Conservation (phyloP, 202 grass and related monocot species). For the Panicum virgatum region DNA sequence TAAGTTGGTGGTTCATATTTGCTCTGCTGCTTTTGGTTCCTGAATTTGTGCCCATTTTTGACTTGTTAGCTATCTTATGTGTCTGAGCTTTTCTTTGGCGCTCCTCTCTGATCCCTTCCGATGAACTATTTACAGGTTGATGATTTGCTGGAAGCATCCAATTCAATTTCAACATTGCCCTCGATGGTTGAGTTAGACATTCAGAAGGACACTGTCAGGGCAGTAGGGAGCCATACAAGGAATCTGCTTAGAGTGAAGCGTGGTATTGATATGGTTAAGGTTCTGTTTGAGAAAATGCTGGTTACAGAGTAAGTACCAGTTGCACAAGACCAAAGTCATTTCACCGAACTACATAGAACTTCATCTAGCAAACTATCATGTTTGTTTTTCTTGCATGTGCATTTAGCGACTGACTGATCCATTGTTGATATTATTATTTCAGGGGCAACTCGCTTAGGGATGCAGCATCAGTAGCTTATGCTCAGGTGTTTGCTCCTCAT, state of each 20-base stretch:
- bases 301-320: slow-evolving; percentile 70
- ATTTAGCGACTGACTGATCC: not conserved
- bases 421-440: not conserved
- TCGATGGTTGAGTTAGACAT: slow-evolving; percentile 81
- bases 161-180: slow-evolving; percentile 66
- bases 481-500: slow-evolving; percentile 87
- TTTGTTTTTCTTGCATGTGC: not conserved
- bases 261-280: slow-evolving; percentile 87
- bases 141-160: slow-evolving; percentile 74
- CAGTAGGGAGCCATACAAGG: slow-evolving; percentile 68
- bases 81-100: not conserved
- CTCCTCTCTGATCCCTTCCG: slow-evolving; percentile 12
- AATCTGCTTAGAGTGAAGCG: slow-evolving; percentile 89
- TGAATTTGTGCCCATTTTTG: not conserved
- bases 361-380: not conserved
- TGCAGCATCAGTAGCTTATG: slow-evolving; percentile 74
- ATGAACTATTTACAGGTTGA: slow-evolving; percentile 55
- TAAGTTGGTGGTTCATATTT: not conserved
- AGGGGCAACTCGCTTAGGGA: slow-evolving; percentile 85
- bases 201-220: slow-evolving; percentile 54
- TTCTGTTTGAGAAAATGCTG: slow-evolving; percentile 82
- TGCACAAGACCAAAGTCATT: not conserved
- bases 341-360: not conserved
- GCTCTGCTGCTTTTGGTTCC: not conserved
- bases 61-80: not conserved